These are phyloP conservation scores for Acer campestre DNA, from an alignment of 345 rosid genomes.

Conservation along the genomic window DNA sequence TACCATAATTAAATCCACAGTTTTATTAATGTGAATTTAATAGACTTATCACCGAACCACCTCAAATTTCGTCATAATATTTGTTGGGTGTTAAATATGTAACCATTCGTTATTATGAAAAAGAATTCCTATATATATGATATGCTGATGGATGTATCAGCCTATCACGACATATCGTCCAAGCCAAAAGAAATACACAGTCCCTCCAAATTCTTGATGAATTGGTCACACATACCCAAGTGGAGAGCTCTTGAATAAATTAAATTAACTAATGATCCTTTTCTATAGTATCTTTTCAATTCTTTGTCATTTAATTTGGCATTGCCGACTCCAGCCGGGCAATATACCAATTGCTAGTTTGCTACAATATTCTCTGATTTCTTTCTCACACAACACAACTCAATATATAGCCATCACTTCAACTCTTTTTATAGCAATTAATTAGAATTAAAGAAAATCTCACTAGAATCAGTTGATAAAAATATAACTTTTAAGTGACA, in stretches of 20 bases:
- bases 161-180: not conserved
- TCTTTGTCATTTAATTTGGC: not conserved
- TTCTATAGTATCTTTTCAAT: not conserved
- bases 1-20: too few species aligned
- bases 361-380: not conserved
- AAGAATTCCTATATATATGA: too few species aligned
- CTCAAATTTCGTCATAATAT: not conserved
- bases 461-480: not conserved
- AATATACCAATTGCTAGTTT: not conserved
- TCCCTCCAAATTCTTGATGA: not conserved
- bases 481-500: not conserved
- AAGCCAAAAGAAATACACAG: not conserved
- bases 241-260: not conserved
- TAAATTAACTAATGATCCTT: not conserved
- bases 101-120: too few species aligned
- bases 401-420: slow-evolving; percentile 4
- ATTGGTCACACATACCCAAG: not conserved
- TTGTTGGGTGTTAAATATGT: too few species aligned
- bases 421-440: not conserved
- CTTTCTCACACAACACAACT: not conserved
- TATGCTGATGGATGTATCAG: not conserved
- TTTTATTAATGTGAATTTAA: too few species aligned
- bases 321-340: slow-evolving; percentile 36
- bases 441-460: too few species aligned
- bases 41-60: not conserved